Percentiles rank a stretch among this genome's conserved stretches.
Evolutionary conservation across 2,329 filamentous ascomycete species (phyloP).

Genomic region (Clonostachys byssicola): DNA sequence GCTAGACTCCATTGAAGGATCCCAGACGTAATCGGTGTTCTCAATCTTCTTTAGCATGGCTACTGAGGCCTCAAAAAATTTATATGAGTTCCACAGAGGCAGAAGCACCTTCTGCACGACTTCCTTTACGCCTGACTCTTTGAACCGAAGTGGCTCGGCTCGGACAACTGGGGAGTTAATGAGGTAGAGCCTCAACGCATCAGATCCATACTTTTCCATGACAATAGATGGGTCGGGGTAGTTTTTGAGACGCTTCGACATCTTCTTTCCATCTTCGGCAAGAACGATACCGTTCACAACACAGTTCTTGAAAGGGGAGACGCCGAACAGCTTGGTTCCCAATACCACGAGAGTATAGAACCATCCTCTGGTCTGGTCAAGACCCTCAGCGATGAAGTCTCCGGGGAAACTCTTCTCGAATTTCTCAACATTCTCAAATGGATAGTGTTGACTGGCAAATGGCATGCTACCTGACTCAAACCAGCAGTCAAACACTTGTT

Average conservation of each 20-base stretch:
- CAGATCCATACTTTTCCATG: slow-evolving; percentile 85
- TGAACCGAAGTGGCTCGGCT: slow-evolving; percentile 86
- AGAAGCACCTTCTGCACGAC: slow-evolving; percentile 88
- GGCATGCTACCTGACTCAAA: slow-evolving; percentile 97
- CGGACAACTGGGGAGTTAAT: slow-evolving; percentile 96
- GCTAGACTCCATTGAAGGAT: slow-evolving; percentile 67
- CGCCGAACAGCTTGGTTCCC: slow-evolving; percentile 81
- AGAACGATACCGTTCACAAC: slow-evolving; percentile 96
- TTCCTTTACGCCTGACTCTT: slow-evolving; percentile 88
- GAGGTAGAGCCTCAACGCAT: slow-evolving; percentile 89
- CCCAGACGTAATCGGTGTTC: slow-evolving; percentile 71
- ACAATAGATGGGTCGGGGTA: slow-evolving; percentile 84
- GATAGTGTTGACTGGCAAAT: slow-evolving; percentile 86
- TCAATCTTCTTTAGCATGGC: slow-evolving; percentile 82
- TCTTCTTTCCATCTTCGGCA: slow-evolving; percentile 95
- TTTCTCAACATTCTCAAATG: slow-evolving; percentile 81
- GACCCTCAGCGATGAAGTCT: slow-evolving; percentile 89
- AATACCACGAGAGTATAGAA: slow-evolving; percentile 91
- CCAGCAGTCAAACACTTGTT: slow-evolving; percentile 96
- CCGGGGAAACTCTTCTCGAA: slow-evolving; percentile 82
- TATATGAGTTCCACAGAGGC: slow-evolving; percentile 94
- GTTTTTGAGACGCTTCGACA: slow-evolving; percentile 96
- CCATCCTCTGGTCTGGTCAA: slow-evolving; percentile 94
- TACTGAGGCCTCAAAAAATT: slow-evolving; percentile 91
- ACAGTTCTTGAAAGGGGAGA: slow-evolving; percentile 87